Base-by-base conservation (phyloP, 1,284 basidiomycete species). In the Sporisorium iseilematis-ciliati region DNA sequence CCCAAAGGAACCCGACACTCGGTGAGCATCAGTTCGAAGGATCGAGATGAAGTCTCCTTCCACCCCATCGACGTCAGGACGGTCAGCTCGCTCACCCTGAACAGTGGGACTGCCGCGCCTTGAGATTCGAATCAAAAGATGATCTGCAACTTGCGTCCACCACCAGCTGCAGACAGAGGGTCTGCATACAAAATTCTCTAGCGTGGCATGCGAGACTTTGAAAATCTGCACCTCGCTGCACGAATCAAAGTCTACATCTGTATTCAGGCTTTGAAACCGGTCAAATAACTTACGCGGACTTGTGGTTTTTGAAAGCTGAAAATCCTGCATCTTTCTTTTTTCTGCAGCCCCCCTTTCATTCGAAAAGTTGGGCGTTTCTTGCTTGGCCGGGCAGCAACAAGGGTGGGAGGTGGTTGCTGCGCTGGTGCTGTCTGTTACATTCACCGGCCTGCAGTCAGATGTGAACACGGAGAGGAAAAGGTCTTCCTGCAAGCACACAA, bases 221-320 rank as follows among this genome's bases (percentile, higher is more conserved):
- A 38, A 38, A 38, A 10, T 14, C 12, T 55, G 53, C 41, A 55
- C 2, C 20, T 31, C 16, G 25, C 25, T 40, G 57, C 40, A 42
- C 14, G 57, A 43, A 43, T 33, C 20, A 59, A 59, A 59, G 35
- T 52, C 49, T 59, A 59, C 48, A 38, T 43, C 29, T 45, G 54
- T 45, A 46, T 56, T 56, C 26, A 2, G n/a, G 25, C 18, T 16
- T 42, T 25, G 8, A 42, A 42, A 18, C 40, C 23, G 31, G 29
- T 50, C 31, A 35, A 21, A 14, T 10, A 6, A 5, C 18, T 41
- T n/a, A 35, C 11, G 20, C 31, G 21, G 42, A n/a, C 42, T 2
- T 43, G 35, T 16, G 35, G 11, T 16, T 16, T 14, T 16, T 38
- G 10, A 2, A 16, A 3, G 12, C 10, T 12, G 6, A 38, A 2